Conservation (phyloP, 129 eudicot genomes). For the Calendula officinalis region DNA sequence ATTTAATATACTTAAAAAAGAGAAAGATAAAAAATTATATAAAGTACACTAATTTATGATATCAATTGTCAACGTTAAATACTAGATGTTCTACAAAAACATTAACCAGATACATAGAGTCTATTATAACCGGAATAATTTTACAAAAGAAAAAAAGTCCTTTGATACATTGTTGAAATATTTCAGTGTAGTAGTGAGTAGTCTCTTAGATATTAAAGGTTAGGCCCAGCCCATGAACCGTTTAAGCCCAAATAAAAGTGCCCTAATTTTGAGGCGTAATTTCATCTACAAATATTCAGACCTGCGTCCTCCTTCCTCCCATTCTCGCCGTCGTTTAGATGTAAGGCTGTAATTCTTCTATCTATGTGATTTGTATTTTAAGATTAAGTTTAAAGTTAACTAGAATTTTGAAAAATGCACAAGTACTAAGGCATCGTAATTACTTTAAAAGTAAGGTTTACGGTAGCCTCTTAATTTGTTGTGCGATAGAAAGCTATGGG, state of each 20-base stretch:
- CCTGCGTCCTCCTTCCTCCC: neutral
- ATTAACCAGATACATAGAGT: too few species aligned
- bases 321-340: neutral
- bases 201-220: neutral
- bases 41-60: too few species aligned
- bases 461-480: conserved; percentile 28
- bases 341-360: neutral
- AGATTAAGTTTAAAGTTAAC: neutral
- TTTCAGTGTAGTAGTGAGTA: neutral
- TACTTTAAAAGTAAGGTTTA: conserved; percentile 7
- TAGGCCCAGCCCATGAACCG: conserved; percentile 8
- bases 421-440: conserved; percentile 37
- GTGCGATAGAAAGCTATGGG: conserved; percentile 35
- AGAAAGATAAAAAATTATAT: too few species aligned
- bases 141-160: too few species aligned
- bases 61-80: too few species aligned
- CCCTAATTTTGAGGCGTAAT: conserved; percentile 18
- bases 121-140: too few species aligned
- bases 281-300: conserved; percentile 15
- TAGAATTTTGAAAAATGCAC: conserved; percentile 14
- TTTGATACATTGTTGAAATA: neutral
- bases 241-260: conserved; percentile 21
- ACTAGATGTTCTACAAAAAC: too few species aligned
- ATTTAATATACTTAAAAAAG: too few species aligned
- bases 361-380: neutral